Conservation (phyloP, 2,329 filamentous ascomycete genomes). For the Orbilia javanica region DNA sequence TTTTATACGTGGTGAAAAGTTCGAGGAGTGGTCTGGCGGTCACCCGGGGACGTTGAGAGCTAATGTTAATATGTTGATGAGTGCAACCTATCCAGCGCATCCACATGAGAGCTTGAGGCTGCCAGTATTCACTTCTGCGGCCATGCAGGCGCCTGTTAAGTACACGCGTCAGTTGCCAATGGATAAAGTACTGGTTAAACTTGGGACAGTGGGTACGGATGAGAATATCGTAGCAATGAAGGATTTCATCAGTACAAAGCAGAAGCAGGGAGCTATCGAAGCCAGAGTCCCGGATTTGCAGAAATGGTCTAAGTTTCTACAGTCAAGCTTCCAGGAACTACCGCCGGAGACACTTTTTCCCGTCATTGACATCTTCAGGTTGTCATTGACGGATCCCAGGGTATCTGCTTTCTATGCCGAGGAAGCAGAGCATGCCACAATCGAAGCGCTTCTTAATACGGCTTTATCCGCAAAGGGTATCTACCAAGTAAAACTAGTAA, state of each 20-base stretch:
- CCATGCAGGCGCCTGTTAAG: conserved; percentile 75
- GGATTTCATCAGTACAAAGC: conserved; percentile 77
- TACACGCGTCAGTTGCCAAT: conserved; percentile 85
- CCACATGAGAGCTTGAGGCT: conserved; percentile 79
- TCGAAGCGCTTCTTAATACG: conserved; percentile 73
- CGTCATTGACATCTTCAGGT: conserved; percentile 84
- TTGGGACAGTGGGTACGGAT: conserved; percentile 74
- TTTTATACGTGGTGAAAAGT: conserved; percentile 79
- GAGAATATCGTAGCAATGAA: conserved; percentile 75
- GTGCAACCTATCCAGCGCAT: conserved; percentile 69
- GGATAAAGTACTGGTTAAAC: conserved; percentile 82
- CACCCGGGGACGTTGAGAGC: conserved; percentile 76
- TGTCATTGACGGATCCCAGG: conserved; percentile 80
- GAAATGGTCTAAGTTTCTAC: conserved; percentile 74
- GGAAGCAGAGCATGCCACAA: conserved; percentile 74
- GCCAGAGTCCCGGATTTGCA: conserved; percentile 78
- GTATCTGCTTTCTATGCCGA: conserved; percentile 86
- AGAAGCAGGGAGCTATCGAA: conserved; percentile 73
- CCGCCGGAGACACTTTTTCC: conserved; percentile 79
- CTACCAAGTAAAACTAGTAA: conserved; percentile 85
- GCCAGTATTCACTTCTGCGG: conserved; percentile 75
- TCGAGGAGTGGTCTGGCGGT: conserved; percentile 84
- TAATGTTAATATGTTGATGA: conserved; percentile 78
- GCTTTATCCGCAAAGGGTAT: conserved; percentile 64
- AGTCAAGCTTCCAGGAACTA: conserved; percentile 70